Evolutionary conservation across 805 yeast species (phyloP).

Genomic region (Wickerhamomyces strasburgensis): DNA sequence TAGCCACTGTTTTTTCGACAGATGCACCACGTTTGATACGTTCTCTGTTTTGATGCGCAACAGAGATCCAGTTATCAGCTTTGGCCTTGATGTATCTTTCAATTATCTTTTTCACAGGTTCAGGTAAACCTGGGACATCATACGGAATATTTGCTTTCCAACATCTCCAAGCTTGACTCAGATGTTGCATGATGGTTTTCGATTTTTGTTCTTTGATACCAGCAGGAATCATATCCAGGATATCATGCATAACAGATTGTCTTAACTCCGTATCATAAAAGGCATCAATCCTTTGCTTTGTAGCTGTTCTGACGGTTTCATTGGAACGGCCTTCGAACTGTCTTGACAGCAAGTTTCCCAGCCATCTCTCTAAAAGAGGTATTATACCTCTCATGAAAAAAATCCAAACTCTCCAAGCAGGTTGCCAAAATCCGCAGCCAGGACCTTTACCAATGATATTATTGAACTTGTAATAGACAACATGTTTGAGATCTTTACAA

Average conservation of each 20-base stretch:
- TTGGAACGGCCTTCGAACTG: slow-evolving; percentile 96
- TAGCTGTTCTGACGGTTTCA: slow-evolving; percentile 87
- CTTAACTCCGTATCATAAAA: slow-evolving; percentile 90
- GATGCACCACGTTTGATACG: slow-evolving; percentile 84
- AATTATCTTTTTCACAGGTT: slow-evolving; percentile 80
- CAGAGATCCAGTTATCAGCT: slow-evolving; percentile 95
- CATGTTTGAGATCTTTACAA: slow-evolving; percentile 91
- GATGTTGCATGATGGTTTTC: slow-evolving; percentile 82
- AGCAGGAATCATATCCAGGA: slow-evolving; percentile 95
- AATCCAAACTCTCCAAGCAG: slow-evolving; percentile 97
- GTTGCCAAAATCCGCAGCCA: slow-evolving; percentile 99
- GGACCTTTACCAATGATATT: slow-evolving; percentile 93
- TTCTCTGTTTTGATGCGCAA: slow-evolving; percentile 89
- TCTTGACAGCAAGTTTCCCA: slow-evolving; percentile 83
- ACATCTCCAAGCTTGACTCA: slow-evolving; percentile 98
- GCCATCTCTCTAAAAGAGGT: slow-evolving; percentile 91
- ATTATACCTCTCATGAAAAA: slow-evolving; percentile 86
- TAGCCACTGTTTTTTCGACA: slow-evolving; percentile 90
- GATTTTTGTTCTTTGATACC: slow-evolving; percentile 85
- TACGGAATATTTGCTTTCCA: slow-evolving; percentile 99
- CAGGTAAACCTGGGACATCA: slow-evolving; percentile 96
- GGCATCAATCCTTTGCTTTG: slow-evolving; percentile 93
- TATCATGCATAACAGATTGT: slow-evolving; percentile 93
- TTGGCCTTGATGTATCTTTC: slow-evolving; percentile 89
- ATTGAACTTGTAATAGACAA: slow-evolving; percentile 82